phyloP scores from a whole-genome alignment of 2,329 filamentous ascomycete species.

The Tolypocladium tropicale region DNA sequence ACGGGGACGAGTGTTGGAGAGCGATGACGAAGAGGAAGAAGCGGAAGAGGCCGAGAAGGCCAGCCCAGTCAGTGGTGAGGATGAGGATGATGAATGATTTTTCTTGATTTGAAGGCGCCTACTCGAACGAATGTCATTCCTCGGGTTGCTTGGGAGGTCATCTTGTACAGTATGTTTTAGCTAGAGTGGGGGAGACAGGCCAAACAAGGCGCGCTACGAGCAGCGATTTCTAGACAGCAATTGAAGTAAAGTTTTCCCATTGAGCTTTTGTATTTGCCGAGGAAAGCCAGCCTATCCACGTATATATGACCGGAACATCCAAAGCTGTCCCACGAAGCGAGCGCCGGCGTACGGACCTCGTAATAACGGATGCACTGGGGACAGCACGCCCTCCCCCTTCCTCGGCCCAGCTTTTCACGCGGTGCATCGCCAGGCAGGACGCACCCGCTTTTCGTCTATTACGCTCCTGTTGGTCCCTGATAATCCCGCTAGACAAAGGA shows the following conservation, averaged over 20 bases:
- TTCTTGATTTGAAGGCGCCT: neutral
- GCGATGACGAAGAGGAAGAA: slow-evolving; percentile 36
- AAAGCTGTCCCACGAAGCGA: neutral
- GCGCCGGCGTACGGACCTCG: neutral
- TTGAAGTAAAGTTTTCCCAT: neutral
- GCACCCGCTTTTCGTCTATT: neutral
- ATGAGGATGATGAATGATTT: slow-evolving; percentile 7
- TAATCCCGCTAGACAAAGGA: neutral
- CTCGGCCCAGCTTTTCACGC: neutral
- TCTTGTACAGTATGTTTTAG: neutral
- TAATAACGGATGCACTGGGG: too few relatives aligned
- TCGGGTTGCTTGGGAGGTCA: neutral
- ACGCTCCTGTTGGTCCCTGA: neutral
- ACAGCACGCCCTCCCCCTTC: neutral
- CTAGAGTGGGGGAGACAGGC: neutral
- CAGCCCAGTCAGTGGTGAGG: slow-evolving; percentile 13
- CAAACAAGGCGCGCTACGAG: neutral
- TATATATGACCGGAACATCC: neutral
- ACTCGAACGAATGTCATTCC: neutral
- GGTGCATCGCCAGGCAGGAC: neutral
- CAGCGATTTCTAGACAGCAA: neutral
- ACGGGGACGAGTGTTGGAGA: slow-evolving; percentile 42
- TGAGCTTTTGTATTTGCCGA: neutral
- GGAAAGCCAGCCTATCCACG: neutral
- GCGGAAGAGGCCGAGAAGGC: slow-evolving; percentile 6